Evolutionary conservation across 2,329 filamentous ascomycete genomes (phyloP).

Genomic region (Cladophialophora yegresii): DNA sequence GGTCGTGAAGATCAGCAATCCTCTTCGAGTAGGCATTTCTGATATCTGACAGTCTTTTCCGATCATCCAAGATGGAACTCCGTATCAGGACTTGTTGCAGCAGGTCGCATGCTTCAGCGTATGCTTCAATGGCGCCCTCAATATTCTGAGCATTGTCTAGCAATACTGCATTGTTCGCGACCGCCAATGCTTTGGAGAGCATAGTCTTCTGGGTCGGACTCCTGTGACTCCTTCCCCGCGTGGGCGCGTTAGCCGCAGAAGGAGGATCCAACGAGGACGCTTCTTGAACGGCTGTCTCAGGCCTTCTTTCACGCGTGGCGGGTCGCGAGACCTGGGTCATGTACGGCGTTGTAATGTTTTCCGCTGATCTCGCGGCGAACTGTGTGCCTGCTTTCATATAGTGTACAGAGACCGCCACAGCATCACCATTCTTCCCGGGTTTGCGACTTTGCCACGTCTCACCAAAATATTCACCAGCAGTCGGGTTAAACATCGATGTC

Average conservation of each 20-base stretch:
- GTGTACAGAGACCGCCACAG: conserved; percentile 33
- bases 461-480: conserved; percentile 30
- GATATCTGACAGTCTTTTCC: conserved; percentile 88
- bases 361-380: conserved; percentile 4
- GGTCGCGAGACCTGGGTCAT: conserved; percentile 19
- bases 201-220: conserved; percentile 85
- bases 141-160: conserved; percentile 96
- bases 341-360: conserved; percentile 23
- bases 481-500: conserved; percentile 34
- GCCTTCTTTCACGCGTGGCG: conserved; percentile 18
- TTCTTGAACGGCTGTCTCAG: conserved; percentile 12
- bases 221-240: conserved; percentile 43
- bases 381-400: conserved; percentile 27
- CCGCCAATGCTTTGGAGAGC: conserved; percentile 91
- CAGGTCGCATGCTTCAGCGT: conserved; percentile 84
- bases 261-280: conserved; percentile 1
- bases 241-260: conserved; percentile 16
- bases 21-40: conserved; percentile 86
- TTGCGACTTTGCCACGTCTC: conserved; percentile 34
- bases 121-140: conserved; percentile 85
- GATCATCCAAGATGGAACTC: conserved; percentile 82
- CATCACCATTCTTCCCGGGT: conserved; percentile 29
- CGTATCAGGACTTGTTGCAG: conserved; percentile 83
- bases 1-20: conserved; percentile 79
- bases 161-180: conserved; percentile 92